Percentiles rank a stretch among this genome's conserved stretches.
phyloP scores from a whole-genome alignment of 345 rosid genomes.

The Lagerstroemia speciosa region DNA sequence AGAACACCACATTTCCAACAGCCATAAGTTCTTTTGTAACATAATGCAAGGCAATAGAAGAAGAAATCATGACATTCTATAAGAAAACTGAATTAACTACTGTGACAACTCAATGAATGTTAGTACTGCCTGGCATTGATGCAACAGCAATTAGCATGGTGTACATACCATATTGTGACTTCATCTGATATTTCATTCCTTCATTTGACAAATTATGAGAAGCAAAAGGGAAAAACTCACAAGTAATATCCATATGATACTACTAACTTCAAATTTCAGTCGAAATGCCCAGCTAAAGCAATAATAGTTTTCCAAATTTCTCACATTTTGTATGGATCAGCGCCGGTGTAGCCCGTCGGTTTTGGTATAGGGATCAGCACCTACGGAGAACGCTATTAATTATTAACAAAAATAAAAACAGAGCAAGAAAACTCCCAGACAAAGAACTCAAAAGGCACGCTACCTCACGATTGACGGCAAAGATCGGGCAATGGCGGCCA shows the following conservation, averaged over 20 bases:
- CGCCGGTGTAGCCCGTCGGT: constrained; percentile 83
- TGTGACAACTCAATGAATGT: background rate
- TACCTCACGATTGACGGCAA: constrained; percentile 96
- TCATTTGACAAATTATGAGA: background rate
- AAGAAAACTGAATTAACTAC: background rate
- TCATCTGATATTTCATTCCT: background rate
- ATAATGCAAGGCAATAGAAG: background rate
- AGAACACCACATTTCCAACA: constrained; percentile 4
- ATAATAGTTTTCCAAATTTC: constrained; percentile 8
- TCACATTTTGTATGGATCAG: constrained; percentile 95
- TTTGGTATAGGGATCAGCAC: constrained; percentile 80
- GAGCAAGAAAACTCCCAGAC: background rate
- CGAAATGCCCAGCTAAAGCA: background rate
- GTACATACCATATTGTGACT: background rate
- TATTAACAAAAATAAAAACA: background rate
- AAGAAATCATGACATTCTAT: background rate
- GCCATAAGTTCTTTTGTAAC: too few species aligned
- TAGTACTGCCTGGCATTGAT: background rate
- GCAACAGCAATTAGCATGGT: background rate
- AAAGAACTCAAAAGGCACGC: background rate
- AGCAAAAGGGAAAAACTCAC: background rate
- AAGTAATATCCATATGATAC: background rate
- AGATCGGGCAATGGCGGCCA: constrained; percentile 91
- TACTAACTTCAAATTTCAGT: background rate
- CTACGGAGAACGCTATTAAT: constrained; percentile 21